These are phyloP conservation scores for Coemansia reversa DNA, from an alignment of 192 early-diverging fungal genomes.

Conservation along the genomic window DNA sequence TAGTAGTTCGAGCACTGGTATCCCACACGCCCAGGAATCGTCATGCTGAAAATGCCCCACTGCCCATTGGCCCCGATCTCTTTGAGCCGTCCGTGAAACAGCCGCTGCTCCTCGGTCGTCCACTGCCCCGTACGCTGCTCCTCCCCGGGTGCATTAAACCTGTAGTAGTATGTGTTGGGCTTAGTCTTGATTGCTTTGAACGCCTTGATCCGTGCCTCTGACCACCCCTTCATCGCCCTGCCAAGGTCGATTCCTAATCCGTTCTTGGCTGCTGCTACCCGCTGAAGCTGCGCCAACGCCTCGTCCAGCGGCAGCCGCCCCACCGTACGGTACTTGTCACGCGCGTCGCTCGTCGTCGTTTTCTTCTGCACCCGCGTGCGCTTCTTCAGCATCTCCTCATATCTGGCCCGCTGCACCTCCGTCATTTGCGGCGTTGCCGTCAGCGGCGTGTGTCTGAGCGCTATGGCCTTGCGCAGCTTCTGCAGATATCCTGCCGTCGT, in stretches of 20 bases:
- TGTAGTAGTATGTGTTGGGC: conserved; percentile 97
- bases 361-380: conserved; percentile 77
- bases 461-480: conserved; percentile 68
- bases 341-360: conserved; percentile 73
- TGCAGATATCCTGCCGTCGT: conserved; percentile 72
- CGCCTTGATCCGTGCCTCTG: conserved; percentile 86
- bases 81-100: conserved; percentile 80
- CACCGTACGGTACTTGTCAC: conserved; percentile 70
- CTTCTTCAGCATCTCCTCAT: conserved; percentile 84
- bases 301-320: conserved; percentile 83
- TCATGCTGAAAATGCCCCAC: conserved; percentile 96
- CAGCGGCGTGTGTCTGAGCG: conserved; percentile 60
- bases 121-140: conserved; percentile 90
- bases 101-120: conserved; percentile 80
- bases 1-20: conserved; percentile 99
- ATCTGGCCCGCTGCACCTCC: conserved; percentile 80
- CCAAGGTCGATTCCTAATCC: conserved; percentile 73
- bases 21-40: conserved; percentile 92
- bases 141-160: conserved; percentile 96
- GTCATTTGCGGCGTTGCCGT: conserved; percentile 62
- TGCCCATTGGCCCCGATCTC: conserved; percentile 94
- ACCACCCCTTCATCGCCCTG: conserved; percentile 96
- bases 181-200: conserved; percentile 92
- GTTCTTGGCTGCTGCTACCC: conserved; percentile 46
- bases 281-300: conserved; percentile 81